Evolutionary conservation across 495 filamentous ascomycete genomes (phyloP).

Genomic region (Lasiosphaeria ovina): DNA sequence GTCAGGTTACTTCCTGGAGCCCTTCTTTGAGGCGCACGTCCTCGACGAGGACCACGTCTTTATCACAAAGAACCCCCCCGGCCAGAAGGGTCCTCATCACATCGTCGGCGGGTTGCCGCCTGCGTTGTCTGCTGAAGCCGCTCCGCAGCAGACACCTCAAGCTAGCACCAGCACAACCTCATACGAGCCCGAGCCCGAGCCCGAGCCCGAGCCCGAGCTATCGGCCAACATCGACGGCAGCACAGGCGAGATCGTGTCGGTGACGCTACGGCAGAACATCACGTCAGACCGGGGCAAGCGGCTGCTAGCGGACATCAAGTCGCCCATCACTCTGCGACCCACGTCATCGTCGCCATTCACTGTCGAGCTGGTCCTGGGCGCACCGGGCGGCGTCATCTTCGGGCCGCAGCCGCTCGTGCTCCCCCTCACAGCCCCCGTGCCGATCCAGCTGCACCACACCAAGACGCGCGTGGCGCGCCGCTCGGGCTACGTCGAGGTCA

Average conservation of each 20-base stretch:
- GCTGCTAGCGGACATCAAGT: conserved; percentile 27
- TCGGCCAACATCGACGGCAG: conserved; percentile 10
- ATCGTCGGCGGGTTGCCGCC: conserved; percentile 10
- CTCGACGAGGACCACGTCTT: conserved; percentile 30
- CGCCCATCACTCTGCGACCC: conserved; percentile 30
- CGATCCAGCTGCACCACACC: conserved; percentile 33
- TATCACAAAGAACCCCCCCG: conserved; percentile 31
- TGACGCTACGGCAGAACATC: conserved; percentile 33
- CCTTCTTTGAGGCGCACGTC: conserved; percentile 23
- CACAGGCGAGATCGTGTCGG: conserved; percentile 11
- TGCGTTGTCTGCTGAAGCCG: neutral
- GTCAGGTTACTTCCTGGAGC: neutral
- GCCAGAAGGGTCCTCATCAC: conserved; percentile 18
- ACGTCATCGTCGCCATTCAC: conserved; percentile 27
- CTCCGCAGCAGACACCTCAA: neutral
- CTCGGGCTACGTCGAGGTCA: conserved; percentile 46
- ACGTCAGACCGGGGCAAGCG: conserved; percentile 22
- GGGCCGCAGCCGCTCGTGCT: too few relatives aligned
- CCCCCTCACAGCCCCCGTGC: conserved; percentile 40
- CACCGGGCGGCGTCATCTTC: conserved; percentile 14
- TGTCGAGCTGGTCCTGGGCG: conserved; percentile 33
- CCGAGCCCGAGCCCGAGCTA: conserved; percentile 4
- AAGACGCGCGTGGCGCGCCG: conserved; percentile 46
- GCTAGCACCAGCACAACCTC: neutral
- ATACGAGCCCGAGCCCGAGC: neutral